Percentiles rank a stretch among this genome's conserved stretches.
phyloP scores from a whole-genome alignment of 352 stramenopile genomes.

The Blastocystis sp. region DNA sequence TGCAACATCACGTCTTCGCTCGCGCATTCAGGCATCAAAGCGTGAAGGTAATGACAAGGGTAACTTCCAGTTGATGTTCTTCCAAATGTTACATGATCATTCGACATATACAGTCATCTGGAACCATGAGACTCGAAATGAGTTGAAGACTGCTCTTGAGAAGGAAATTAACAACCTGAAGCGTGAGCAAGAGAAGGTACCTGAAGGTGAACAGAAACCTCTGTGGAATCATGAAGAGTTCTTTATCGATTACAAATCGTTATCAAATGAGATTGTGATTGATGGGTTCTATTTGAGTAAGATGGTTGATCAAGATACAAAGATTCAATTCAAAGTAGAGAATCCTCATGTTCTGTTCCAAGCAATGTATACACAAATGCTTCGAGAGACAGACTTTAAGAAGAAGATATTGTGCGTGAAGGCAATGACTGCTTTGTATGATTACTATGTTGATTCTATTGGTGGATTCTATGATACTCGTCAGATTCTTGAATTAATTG shows the following conservation, averaged over 20 bases:
- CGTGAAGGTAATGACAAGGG: constrained; percentile 67
- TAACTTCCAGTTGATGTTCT: constrained; percentile 88
- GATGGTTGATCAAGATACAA: constrained; percentile 67
- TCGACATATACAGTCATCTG: constrained; percentile 83
- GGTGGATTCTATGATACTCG: constrained; percentile 69
- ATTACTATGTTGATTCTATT: constrained; percentile 67
- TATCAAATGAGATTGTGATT: constrained; percentile 78
- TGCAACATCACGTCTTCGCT: constrained; percentile 65
- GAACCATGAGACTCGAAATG: constrained; percentile 78
- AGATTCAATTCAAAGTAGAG: constrained; percentile 52
- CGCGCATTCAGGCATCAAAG: constrained; percentile 66
- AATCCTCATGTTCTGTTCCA: constrained; percentile 69
- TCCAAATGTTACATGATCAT: constrained; percentile 83
- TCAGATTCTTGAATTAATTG: constrained; percentile 54
- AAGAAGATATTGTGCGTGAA: constrained; percentile 69
- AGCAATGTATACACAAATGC: constrained; percentile 69
- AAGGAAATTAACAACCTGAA: constrained; percentile 75
- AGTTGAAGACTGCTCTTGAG: constrained; percentile 77
- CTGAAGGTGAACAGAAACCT: constrained; percentile 71
- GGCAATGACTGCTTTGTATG: constrained; percentile 69
- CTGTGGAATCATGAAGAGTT: constrained; percentile 93
- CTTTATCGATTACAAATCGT: constrained; percentile 77
- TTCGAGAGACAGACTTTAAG: constrained; percentile 69
- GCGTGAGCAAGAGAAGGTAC: constrained; percentile 52
- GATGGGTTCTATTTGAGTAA: constrained; percentile 80